Base-by-base conservation (phyloP, 2,329 filamentous ascomycete species). In the Epichloe sibirici region DNA sequence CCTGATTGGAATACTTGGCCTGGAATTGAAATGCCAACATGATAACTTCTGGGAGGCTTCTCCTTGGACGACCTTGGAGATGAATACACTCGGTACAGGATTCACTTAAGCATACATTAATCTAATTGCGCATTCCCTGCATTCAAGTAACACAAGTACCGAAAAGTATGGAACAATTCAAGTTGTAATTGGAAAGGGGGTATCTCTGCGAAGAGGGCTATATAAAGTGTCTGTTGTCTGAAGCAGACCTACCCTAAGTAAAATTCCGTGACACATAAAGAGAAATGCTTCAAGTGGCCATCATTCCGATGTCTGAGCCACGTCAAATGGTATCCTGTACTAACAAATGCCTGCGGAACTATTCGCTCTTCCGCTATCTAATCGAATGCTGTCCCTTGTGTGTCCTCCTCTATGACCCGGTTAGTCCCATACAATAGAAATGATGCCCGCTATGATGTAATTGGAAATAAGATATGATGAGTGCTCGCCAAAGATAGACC, bases 301-400 rank as follows among this genome's bases (percentile, higher is more conserved):
- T 37, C 39, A 25, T 48, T 21, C 25, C 37, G 28, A 23, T 42
- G 28, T 39, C 34, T n/a, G 42, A 42, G 49, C 52, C 52, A 51
- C 52, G 34, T 51, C 52, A 51, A 54, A 48, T 51, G 52, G 52
- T 54, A 54, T 54, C 52, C 45, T 53, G 13, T 48, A 48, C 43
- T 44, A 39, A 44, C 2, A 47, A 35, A 40, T 49, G 45, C 39
- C 7, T 15, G 39, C 23, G 40, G 15, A 11, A 43, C 8, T 46
- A 5, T 46, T 15, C 13, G 31, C 37, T 39, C n/a, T 35, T 21
- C 37, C 23, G 44, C 40, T 38, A 17, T 48, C 42, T 45, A 53
- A 25, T 11, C 28, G 13, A 9, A 53, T 46, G 35, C 39, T 45
- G 31, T 12, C 40, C 40, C 43, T 8, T 43, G 8, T 25, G n/a